Base-by-base conservation (phyloP, 208 protist genomes). In the Sergeia podlipaevii region DNA sequence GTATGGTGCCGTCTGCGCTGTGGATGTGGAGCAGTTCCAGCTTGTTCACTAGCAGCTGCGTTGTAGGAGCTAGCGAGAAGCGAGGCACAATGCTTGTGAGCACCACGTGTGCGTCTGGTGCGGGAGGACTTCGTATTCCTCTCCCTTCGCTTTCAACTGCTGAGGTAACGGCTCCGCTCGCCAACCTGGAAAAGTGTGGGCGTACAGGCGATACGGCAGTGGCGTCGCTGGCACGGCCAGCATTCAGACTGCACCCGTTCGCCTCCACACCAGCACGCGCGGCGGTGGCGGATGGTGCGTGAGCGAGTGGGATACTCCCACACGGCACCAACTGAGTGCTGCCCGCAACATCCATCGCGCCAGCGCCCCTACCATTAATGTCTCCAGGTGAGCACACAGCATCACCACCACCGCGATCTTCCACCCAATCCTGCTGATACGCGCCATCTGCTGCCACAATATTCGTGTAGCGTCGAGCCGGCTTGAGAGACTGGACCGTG, bases 1-100 rank as follows among this genome's bases (percentile, higher is more conserved):
- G 62, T 43, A 90, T 70, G 17, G 86, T 89, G 23, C 86, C 86
- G 46, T 90, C 80, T 23, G 42, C 15, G 17, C 52, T 65, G 24
- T 88, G 79, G 30, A 93, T 53, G 62, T 76, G 80, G 43, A 89
- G 21, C 51, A 89, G 83, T 49, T 89, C 77, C 32, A 93, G 63
- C 20, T 70, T 73, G 47, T 80, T 86, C 8, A 50, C 60, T 20
- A 73, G 30, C 39, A 36, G 69, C 51, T 0, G 60, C 52, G 26
- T 74, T 38, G 8, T 55, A 58, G 0, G 60, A 71, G 30, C 64
- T n/a, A n/a, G 69, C 15, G 70, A 80, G 24, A 80, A 73, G 44
- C 53, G 73, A 4, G 78, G 78, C 46, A 89, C 74, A 15, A 82
- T 38, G 36, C 73, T 50, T 39, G 76, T 72, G 52, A 60, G 65